Base-by-base conservation (phyloP, 1,284 basidiomycete species). In the Cryptococcus sp. region DNA sequence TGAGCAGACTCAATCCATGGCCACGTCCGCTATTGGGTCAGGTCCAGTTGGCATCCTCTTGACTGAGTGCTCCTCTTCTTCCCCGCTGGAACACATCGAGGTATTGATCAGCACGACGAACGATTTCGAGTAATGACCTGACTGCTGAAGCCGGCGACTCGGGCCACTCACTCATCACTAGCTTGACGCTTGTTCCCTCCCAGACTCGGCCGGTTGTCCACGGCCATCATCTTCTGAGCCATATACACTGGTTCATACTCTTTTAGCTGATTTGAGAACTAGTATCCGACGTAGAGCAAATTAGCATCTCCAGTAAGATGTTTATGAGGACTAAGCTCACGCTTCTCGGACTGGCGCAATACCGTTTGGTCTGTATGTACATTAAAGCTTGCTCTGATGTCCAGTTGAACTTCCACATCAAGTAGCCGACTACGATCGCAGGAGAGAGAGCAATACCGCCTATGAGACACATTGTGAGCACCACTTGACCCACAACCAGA, bases 351-450 rank as follows among this genome's bases (percentile, higher is more conserved):
- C 88, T 89, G 65, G 93, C 92, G 75, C 91, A 93, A 69, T 93
- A 94, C 46, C 92, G 84, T 62, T 89, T 84, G 66, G 91, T 91
- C 78, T 94, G 91, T 7, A 94, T 91, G 69, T 88, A 81, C 61
- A 89, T 86, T 50, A 93, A 80, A 0, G 91, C 89, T 50, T 91
- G 86, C 74, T 93, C 89, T 43, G 66, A 92, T 34, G 85, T 85
- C 54, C 92, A 81, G 38, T 85, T 83, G 74, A 85, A 86, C 66
- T 88, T 84, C 65, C 89, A 86, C 91, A 93, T 94, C 29, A 91
- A 87, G 70, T 91, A 94, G 85, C 93, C 93, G 54, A 93, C 88
- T 34, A 93, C 89, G 56, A 94, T 91, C 0, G 91, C 85, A 0
- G 91, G 91, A 0, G 90, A 90, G 13, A 92, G 82, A 53, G 88